Evolutionary conservation across 192 early-diverging fungal genomes (phyloP), one percentile per base, ranked within the genome.

Genomic region (Borealophlyctis nickersoniae): DNA sequence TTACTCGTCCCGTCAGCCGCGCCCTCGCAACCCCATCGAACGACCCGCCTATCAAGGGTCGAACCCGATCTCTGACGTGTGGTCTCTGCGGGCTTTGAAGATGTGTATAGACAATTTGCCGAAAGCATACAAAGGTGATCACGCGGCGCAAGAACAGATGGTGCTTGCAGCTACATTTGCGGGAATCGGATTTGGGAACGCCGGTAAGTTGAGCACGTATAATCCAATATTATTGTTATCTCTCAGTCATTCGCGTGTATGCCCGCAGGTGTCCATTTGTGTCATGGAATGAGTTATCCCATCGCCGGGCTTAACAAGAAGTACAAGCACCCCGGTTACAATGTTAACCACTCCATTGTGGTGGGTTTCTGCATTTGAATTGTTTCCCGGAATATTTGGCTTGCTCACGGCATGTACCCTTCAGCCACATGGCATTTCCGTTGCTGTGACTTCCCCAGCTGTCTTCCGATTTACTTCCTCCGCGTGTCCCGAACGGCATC

Each of bases 31-130:
- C 73, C 93, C 93, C 34, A 82, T 90, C 16, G 72, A 83, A 39
- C 86, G 93, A 52, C 93, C 93, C 7, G 91, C 93, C 1, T 95
- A 95, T 74, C 91, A 95, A 73, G 93, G 93, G 26, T 86, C 91
- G 36, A 95, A 95, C 71, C 93, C 93, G 4, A 95, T 95, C 75
- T 88, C 85, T 65, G 93, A 95, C 62, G 85, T 95, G 49, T 95
- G 93, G 93, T 91, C 91, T 0, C 63, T 88, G 9, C 83, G 85
- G 65, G 88, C 88, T 4, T 71, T 95, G 63, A 77, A 78, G 49
- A 88, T 95, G 88, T 89, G 89, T 4, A 83, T 89, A 56, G 77
- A 91, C 55, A 87, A 91, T 52, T 70, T 95, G 51, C 89, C 87
- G 7, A 77, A 86, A 45, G 87, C 89, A 3, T 89, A 91, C 23